Conservation (phyloP, 2,329 filamentous ascomycete genomes). For the Simplicillium sp. region DNA sequence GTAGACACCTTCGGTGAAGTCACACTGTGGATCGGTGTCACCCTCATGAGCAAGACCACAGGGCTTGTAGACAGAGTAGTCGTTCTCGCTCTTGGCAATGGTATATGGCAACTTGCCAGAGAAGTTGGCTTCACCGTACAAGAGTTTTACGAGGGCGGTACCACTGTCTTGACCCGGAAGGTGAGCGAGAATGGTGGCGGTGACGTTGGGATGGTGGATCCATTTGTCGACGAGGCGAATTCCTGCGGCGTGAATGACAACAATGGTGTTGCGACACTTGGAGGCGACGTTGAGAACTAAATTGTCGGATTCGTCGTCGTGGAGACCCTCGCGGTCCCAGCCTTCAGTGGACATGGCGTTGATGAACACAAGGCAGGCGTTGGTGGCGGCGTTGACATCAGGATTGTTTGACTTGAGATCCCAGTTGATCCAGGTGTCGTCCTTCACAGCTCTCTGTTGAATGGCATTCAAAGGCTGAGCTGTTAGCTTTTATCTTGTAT, state of each 20-base stretch:
- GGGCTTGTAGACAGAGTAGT: conserved; percentile 29
- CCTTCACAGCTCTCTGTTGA: conserved; percentile 40
- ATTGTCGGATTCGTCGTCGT: conserved; percentile 57
- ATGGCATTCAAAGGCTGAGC: conserved; percentile 44
- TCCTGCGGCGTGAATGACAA: conserved; percentile 54
- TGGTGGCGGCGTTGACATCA: conserved; percentile 26
- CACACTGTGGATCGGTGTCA: conserved; percentile 49
- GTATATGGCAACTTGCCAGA: conserved; percentile 56
- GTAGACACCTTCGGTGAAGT: conserved; percentile 45
- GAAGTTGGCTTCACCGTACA: conserved; percentile 46
- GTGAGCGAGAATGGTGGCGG: conserved; percentile 52
- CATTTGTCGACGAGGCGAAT: conserved; percentile 52
- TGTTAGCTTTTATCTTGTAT: conserved; percentile 12
- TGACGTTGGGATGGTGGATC: conserved; percentile 57
- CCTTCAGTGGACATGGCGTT: conserved; percentile 74
- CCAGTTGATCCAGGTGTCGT: conserved; percentile 47
- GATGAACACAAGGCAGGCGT: conserved; percentile 73
- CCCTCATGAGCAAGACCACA: conserved; percentile 28
- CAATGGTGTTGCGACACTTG: conserved; percentile 53
- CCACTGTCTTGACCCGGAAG: conserved; percentile 60
- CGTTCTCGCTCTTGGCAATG: conserved; percentile 40
- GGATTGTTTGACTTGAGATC: conserved; percentile 23
- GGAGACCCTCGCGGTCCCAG: conserved; percentile 55
- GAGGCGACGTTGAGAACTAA: conserved; percentile 50
- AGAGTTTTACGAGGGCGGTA: conserved; percentile 39